Conservation (phyloP, 2,329 filamentous ascomycete genomes). For the Arthroderma sp. region DNA sequence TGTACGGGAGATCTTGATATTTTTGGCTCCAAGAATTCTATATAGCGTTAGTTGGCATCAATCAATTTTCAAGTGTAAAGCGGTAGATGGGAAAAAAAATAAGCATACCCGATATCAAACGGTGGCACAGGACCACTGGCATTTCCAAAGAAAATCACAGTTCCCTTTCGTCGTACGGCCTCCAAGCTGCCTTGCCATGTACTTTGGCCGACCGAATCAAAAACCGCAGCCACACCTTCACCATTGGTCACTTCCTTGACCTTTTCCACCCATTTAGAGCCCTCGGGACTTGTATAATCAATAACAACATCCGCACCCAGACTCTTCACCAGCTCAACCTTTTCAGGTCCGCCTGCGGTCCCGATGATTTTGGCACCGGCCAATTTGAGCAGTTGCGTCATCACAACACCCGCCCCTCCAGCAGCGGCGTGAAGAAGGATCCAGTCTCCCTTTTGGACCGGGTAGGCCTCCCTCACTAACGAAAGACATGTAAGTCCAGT, state of each 20-base stretch:
- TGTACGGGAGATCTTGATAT: constrained; percentile 63
- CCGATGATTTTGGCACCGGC: constrained; percentile 69
- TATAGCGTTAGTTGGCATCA: background rate
- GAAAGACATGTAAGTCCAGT: constrained; percentile 76
- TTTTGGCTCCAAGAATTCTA: constrained; percentile 55
- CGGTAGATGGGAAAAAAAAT: constrained; percentile 16
- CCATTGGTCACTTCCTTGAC: constrained; percentile 74
- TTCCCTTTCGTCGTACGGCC: constrained; percentile 63
- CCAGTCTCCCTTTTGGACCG: constrained; percentile 64
- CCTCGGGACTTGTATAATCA: constrained; percentile 72
- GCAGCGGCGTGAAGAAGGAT: constrained; percentile 69
- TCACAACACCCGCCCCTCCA: constrained; percentile 63
- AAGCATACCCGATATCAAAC: constrained; percentile 44
- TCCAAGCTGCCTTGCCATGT: constrained; percentile 72
- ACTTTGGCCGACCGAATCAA: constrained; percentile 71
- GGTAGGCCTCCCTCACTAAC: constrained; percentile 58
- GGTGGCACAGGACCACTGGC: constrained; percentile 68
- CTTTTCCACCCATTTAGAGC: constrained; percentile 62
- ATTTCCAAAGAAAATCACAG: constrained; percentile 67
- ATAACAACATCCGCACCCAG: constrained; percentile 58
- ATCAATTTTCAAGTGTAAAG: constrained; percentile 7
- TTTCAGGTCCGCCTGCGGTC: constrained; percentile 60
- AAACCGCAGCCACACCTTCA: constrained; percentile 62
- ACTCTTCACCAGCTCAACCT: constrained; percentile 54
- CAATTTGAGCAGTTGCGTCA: constrained; percentile 59